These are phyloP conservation scores for Phanerodontia chrysosporium DNA, from an alignment of 768 basidiomycete species.

Conservation along the genomic window DNA sequence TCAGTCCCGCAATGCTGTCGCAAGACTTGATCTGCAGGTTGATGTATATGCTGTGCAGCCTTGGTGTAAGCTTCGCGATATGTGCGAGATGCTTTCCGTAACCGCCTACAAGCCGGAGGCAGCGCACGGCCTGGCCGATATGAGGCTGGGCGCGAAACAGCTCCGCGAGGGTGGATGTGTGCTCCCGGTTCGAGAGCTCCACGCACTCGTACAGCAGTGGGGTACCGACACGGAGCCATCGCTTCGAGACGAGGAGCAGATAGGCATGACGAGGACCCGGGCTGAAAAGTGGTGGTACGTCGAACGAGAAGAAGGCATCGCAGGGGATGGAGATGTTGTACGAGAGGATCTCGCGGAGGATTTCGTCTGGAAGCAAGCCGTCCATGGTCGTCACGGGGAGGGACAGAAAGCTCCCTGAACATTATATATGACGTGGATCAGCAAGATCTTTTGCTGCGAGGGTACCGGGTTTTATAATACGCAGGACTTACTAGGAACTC, in stretches of 20 bases:
- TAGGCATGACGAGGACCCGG: not conserved
- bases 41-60: not conserved
- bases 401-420: too few relatives aligned
- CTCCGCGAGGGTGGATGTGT: not conserved
- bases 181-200: not conserved
- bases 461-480: too few relatives aligned
- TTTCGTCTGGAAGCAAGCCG: not conserved
- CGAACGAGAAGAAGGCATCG: not conserved
- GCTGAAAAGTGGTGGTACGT: too few relatives aligned
- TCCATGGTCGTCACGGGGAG: not conserved
- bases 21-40: not conserved
- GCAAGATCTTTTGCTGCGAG: too few relatives aligned
- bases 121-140: not conserved
- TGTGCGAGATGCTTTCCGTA: not conserved
- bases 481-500: too few relatives aligned
- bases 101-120: not conserved
- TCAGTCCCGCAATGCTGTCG: not conserved
- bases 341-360: not conserved
- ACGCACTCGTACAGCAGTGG: slow-evolving; percentile 1
- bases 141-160: not conserved
- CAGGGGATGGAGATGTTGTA: not conserved
- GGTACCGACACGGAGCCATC: slow-evolving; percentile 5
- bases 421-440: too few relatives aligned
- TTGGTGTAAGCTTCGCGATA: not conserved
- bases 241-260: slow-evolving; percentile 3